Conservation (phyloP, 805 yeast genomes). For the Scheffersomyces lignosus region DNA sequence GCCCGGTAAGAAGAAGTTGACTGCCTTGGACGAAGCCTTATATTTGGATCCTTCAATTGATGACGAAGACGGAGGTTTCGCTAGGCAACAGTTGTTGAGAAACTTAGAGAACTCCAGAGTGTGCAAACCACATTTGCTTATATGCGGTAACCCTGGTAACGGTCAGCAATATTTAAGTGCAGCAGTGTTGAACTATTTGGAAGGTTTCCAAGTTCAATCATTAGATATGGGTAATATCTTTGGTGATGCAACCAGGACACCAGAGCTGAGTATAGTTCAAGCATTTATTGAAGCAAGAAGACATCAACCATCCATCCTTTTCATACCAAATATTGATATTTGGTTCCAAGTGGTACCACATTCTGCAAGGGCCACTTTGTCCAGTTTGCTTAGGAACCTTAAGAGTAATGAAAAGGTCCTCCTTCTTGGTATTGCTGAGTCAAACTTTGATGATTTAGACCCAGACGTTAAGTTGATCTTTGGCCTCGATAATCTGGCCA, state of each 20-base stretch:
- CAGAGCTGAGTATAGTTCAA: constrained; percentile 83
- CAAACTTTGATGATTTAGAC: constrained; percentile 38
- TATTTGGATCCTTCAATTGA: constrained; percentile 57
- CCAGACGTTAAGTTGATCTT: constrained; percentile 54
- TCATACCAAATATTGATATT: constrained; percentile 77
- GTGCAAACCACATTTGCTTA: constrained; percentile 76
- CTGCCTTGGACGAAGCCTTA: constrained; percentile 68
- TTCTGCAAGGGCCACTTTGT: constrained; percentile 69
- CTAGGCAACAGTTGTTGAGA: constrained; percentile 60
- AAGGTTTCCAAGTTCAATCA: constrained; percentile 86
- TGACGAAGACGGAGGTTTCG: constrained; percentile 65
- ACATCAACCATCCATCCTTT: constrained; percentile 84
- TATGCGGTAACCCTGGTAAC: constrained; percentile 72
- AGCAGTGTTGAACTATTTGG: constrained; percentile 78
- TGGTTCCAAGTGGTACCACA: constrained; percentile 71
- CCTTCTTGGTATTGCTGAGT: constrained; percentile 70
- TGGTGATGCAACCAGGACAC: constrained; percentile 75
- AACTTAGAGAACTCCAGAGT: constrained; percentile 58
- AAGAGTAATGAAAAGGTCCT: constrained; percentile 72
- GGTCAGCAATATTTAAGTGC: constrained; percentile 87
- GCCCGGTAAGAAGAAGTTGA: constrained; percentile 42
- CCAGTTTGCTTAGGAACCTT: constrained; percentile 66
- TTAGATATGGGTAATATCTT: constrained; percentile 77
- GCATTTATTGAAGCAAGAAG: constrained; percentile 83
- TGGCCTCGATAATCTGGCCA: constrained; percentile 50